These are phyloP conservation scores for Halophytophthora polymorphica DNA, from an alignment of 352 stramenopile species.

Conservation along the genomic window DNA sequence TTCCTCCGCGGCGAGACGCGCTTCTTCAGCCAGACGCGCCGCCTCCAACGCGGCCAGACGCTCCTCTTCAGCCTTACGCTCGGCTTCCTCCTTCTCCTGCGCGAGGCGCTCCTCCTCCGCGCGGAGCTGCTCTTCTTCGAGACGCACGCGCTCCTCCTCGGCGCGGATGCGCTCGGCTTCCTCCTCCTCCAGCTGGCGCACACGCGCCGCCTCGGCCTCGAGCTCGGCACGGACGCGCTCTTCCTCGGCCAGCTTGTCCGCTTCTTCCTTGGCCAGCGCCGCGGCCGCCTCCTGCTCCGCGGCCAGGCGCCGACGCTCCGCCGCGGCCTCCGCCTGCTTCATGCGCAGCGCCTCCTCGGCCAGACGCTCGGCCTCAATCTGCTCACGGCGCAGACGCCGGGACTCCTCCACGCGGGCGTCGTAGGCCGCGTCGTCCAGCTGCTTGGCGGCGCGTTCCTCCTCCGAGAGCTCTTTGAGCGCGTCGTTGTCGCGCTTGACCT, in stretches of 20 bases:
- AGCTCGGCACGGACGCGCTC: constrained; percentile 22
- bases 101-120: constrained; percentile 34
- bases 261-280: constrained; percentile 29
- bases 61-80: constrained; percentile 27
- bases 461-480: constrained; percentile 57
- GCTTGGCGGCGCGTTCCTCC: constrained; percentile 52
- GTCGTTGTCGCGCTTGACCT: constrained; percentile 58
- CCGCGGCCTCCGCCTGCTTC: constrained; percentile 42
- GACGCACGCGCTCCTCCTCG: constrained; percentile 20
- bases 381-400: constrained; percentile 66
- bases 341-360: constrained; percentile 54
- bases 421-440: constrained; percentile 57
- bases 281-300: constrained; percentile 36
- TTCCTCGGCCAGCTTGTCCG: constrained; percentile 30
- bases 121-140: constrained; percentile 24
- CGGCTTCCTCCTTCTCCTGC: constrained; percentile 28
- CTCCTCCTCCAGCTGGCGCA: background rate
- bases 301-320: constrained; percentile 34
- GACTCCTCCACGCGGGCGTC: constrained; percentile 80
- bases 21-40: constrained; percentile 12
- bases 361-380: constrained; percentile 62
- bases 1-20: background rate
- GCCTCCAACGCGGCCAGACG: constrained; percentile 30
- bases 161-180: constrained; percentile 2
- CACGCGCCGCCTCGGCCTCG: constrained; percentile 11